phyloP scores from a whole-genome alignment of 83 land plant species.

The Thuja plicata region DNA sequence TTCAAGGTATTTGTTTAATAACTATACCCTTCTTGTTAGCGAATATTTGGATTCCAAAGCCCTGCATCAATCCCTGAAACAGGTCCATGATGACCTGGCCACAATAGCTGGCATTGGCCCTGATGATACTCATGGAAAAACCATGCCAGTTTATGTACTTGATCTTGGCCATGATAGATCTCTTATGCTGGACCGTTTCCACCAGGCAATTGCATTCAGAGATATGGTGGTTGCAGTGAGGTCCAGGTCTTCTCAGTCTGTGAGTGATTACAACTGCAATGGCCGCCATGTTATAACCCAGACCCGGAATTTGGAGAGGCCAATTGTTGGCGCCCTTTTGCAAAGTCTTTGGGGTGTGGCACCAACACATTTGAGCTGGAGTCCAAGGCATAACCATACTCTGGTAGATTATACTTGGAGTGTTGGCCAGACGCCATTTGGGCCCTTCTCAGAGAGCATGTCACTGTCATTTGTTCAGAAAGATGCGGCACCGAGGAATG shows the following conservation, averaged over 20 bases:
- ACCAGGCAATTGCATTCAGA: conserved; percentile 83
- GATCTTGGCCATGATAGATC: conserved; percentile 73
- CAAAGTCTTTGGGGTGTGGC: conserved; percentile 96
- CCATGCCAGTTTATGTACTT: conserved; percentile 87
- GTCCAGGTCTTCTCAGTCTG: conserved; percentile 69
- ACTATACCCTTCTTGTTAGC: conserved; percentile 85
- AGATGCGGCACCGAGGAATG: conserved; percentile 90
- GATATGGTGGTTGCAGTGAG: conserved; percentile 96
- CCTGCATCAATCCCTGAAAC: conserved; percentile 69
- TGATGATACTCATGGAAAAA: conserved; percentile 45
- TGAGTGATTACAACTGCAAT: conserved; percentile 95
- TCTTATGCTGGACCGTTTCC: conserved; percentile 82
- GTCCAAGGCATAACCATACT: conserved; percentile 75
- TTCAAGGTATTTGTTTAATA: conserved; percentile 86
- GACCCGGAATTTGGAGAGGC: conserved; percentile 78
- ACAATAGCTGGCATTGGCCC: conserved; percentile 32
- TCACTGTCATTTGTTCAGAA: conserved; percentile 90
- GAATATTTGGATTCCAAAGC: conserved; percentile 93
- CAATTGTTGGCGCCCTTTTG: conserved; percentile 82
- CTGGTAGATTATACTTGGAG: conserved; percentile 95
- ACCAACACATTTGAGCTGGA: conserved; percentile 91
- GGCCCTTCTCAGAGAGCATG: conserved; percentile 82
- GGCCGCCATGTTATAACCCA: conserved; percentile 80
- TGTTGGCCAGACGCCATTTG: conserved; percentile 96
- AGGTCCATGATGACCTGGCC: conserved; percentile 62